A percentile compares a stretch with the other conserved stretches of the same genome.
Conservation (phyloP, 306 rosid genomes). For the Phaseolus lunatus region DNA sequence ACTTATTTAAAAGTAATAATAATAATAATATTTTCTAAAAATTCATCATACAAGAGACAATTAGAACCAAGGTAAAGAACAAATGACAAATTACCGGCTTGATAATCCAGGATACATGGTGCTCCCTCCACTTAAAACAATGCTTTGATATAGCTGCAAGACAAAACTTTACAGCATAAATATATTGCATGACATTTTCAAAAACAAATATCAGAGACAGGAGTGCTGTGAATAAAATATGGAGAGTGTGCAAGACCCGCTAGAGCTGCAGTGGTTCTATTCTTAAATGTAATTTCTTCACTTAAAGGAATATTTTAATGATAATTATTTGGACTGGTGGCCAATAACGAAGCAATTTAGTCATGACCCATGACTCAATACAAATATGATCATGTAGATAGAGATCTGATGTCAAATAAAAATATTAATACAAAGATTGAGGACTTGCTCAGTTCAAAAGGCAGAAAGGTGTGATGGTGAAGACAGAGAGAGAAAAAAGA, state of each 20-base stretch:
- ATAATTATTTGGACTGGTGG: background rate
- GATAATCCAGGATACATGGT: slow-evolving; percentile 99
- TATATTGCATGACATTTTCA: slow-evolving; percentile 38
- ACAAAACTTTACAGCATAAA: slow-evolving; percentile 40
- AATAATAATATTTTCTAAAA: slow-evolving; percentile 26
- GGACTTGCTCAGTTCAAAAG: too few relatives aligned
- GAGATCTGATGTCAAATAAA: too few relatives aligned
- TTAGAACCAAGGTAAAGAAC: slow-evolving; percentile 44
- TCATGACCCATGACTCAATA: too few relatives aligned
- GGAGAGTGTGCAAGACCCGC: slow-evolving; percentile 9
- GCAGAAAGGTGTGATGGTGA: too few relatives aligned
- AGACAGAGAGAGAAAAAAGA: too few relatives aligned
- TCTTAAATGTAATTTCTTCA: slow-evolving; percentile 40
- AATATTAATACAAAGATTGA: too few relatives aligned
- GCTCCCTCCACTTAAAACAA: slow-evolving; percentile 99
- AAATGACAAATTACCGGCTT: slow-evolving; percentile 76
- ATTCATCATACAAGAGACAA: slow-evolving; percentile 32
- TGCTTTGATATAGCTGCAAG: slow-evolving; percentile 97
- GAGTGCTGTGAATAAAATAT: slow-evolving; percentile 13
- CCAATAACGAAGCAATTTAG: too few relatives aligned
- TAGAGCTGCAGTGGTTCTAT: slow-evolving; percentile 28
- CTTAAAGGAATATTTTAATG: slow-evolving; percentile 31
- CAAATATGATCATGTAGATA: too few relatives aligned
- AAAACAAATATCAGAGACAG: slow-evolving; percentile 33
- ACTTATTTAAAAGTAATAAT: slow-evolving; percentile 9